Conservation (phyloP, 495 filamentous ascomycete species). For the Aspergillus coremiiformis region DNA sequence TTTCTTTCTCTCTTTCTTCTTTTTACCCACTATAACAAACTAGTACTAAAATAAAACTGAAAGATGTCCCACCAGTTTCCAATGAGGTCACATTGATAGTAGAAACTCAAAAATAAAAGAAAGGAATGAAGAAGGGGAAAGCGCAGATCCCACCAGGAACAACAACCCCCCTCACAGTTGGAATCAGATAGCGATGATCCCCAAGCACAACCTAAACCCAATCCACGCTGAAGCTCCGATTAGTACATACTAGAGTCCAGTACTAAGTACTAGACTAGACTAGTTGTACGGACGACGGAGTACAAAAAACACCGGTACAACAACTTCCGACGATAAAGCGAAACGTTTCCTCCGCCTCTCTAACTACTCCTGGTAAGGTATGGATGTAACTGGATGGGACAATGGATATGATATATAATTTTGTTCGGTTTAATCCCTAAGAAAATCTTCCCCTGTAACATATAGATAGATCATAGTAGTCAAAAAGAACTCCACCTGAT, state of each 20-base stretch:
- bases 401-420: too few relatives aligned
- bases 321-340: neutral
- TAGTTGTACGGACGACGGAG: too few relatives aligned
- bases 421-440: too few relatives aligned
- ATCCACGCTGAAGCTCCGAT: neutral
- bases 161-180: neutral
- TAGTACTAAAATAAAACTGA: neutral
- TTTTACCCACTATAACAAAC: neutral
- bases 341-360: too few relatives aligned
- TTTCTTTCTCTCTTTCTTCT: too few relatives aligned
- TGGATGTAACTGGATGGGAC: too few relatives aligned
- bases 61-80: neutral
- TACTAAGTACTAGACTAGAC: too few relatives aligned
- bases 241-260: too few relatives aligned
- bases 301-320: too few relatives aligned
- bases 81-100: conserved; percentile 5
- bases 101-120: neutral
- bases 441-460: too few relatives aligned
- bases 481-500: too few relatives aligned
- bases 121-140: neutral
- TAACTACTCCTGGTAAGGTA: neutral
- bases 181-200: neutral
- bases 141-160: neutral
- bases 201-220: neutral
- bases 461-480: too few relatives aligned